Evolutionary conservation across 2,329 filamentous ascomycete species (phyloP).

Genomic region (Simplicillium aogashimaense): DNA sequence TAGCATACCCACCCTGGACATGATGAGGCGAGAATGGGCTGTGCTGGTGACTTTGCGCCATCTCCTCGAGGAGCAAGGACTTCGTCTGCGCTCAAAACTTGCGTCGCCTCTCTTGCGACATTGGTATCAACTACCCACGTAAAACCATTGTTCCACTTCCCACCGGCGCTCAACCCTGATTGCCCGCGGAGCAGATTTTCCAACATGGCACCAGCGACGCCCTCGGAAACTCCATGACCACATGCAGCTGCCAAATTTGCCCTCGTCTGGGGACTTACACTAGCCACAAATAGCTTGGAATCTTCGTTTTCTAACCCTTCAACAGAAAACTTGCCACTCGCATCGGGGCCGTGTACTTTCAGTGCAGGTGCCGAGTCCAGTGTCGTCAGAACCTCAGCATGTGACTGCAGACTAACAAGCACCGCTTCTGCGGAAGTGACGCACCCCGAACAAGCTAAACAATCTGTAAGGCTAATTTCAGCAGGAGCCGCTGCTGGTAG

Average conservation of each 20-base stretch:
- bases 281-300: conserved; percentile 80
- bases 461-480: conserved; percentile 93
- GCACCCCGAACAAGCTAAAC: conserved; percentile 92
- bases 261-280: conserved; percentile 82
- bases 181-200: conserved; percentile 63
- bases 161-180: conserved; percentile 58
- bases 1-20: conserved; percentile 99
- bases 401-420: conserved; percentile 89
- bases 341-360: conserved; percentile 22
- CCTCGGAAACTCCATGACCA: conserved; percentile 59
- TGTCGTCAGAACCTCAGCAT: conserved; percentile 77
- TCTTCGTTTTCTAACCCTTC: conserved; percentile 46
- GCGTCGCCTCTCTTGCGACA: conserved; percentile 65
- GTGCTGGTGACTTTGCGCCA: conserved; percentile 13
- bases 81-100: conserved; percentile 72
- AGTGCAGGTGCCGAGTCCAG: conserved; percentile 58
- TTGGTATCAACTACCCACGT: conserved; percentile 90
- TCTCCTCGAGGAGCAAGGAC: conserved; percentile 32
- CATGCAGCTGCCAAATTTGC: conserved; percentile 83
- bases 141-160: conserved; percentile 66
- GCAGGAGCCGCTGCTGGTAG: conserved; percentile 49
- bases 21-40: conserved; percentile 72
- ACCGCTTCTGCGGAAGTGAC: conserved; percentile 96
- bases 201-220: conserved; percentile 72
- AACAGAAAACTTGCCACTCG: conserved; percentile 25